Base-by-base conservation (phyloP, 2,329 filamentous ascomycete genomes). In the Whalleya microplaca region DNA sequence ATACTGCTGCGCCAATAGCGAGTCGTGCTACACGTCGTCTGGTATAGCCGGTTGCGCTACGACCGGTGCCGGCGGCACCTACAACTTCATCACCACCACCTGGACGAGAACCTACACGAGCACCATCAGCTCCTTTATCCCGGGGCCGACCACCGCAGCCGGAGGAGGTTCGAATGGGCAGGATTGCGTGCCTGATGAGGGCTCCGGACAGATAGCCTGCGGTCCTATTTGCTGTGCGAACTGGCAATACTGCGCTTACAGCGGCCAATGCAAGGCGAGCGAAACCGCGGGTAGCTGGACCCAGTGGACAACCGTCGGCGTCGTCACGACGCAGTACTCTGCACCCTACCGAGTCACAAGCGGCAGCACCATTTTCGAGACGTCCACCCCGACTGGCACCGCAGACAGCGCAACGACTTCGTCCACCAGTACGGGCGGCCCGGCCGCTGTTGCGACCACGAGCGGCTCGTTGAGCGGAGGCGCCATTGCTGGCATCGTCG, bases 401-500 rank as follows among this genome's bases (percentile, higher is more conserved):
- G 76, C 80, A 41, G 75, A 75, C 21, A 83, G 82, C 48, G 78
- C 79, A 41, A 76, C 81, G 0, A 78, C 80, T 41, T 81, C 83
- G n/a, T 77, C 81, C 3, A 82, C 82, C 6, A 81, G 79, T 45
- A 79, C 78, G 47, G 69, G 68, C 14, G 67, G 70, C 66, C 76
- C 73, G 21, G 73, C 54, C 16, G 78, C 77, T 32, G 71, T 72
- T 45, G 75, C 73, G 66, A 77, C 67, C 40, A 73, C 75, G 23
- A 75, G 75, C 53, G 72, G 75, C 43, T 64, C 67, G 23, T 80
- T 93, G 51, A 90, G 86, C 66, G 83, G 80, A 43, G 90, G 89
- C 50, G 90, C 88, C 57, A 93, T 93, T 66, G 90, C 90, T 16
- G 90, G 90, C 58, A 93, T 93, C 66, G 90, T 93, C 63, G 87